Conservation (phyloP, 129 eudicot species). For the Flaveria brownii region DNA sequence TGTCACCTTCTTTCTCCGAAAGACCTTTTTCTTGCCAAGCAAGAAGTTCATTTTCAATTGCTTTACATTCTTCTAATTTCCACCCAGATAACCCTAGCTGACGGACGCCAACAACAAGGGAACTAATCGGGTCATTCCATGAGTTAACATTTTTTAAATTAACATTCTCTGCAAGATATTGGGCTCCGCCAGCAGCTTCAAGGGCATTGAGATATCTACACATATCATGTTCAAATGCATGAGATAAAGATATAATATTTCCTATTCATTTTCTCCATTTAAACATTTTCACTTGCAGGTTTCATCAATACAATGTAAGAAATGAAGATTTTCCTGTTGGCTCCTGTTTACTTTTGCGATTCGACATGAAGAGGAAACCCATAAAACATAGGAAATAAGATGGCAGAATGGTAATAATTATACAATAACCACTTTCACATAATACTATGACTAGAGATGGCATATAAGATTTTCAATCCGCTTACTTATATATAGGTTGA, state of each 20-base stretch:
- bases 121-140: conserved; percentile 69
- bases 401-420: neutral
- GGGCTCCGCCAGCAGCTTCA: conserved; percentile 82
- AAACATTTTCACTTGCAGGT: conserved; percentile 19
- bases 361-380: neutral
- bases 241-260: neutral
- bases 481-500: neutral
- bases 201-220: conserved; percentile 79
- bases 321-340: neutral
- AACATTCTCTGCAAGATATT: conserved; percentile 60
- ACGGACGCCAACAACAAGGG: conserved; percentile 66
- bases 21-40: conserved; percentile 88
- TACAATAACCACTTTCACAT: neutral
- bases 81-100: conserved; percentile 92
- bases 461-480: neutral
- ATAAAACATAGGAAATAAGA: neutral
- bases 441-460: neutral
- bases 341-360: neutral
- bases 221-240: conserved; percentile 19
- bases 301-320: neutral
- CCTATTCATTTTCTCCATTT: neutral
- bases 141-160: conserved; percentile 50
- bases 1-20: conserved; percentile 67
- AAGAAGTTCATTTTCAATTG: conserved; percentile 68
- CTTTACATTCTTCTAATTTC: conserved; percentile 80